Percentiles rank a stretch among this genome's conserved stretches.
phyloP scores from a whole-genome alignment of 2,329 filamentous ascomycete genomes.

The Trichoderma sp. region DNA sequence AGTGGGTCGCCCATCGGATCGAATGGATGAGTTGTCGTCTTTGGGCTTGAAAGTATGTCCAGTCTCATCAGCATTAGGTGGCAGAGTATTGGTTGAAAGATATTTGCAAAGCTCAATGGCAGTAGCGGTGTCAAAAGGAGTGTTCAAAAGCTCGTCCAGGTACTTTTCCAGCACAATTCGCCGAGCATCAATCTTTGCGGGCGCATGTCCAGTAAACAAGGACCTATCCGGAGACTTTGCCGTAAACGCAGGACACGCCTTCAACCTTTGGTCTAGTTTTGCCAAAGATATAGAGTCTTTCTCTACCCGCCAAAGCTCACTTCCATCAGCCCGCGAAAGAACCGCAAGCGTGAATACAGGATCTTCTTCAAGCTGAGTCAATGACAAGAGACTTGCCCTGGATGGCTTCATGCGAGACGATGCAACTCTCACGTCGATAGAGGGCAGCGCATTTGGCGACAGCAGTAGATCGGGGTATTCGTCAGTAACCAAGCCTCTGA shows the following conservation, averaged over 20 bases:
- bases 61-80: conserved; percentile 63
- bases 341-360: conserved; percentile 92
- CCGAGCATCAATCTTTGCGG: conserved; percentile 88
- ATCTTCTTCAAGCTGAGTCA: conserved; percentile 84
- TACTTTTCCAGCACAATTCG: conserved; percentile 81
- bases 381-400: conserved; percentile 77
- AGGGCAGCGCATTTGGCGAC: conserved; percentile 84
- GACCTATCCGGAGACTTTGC: conserved; percentile 81
- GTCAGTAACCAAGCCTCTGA: conserved; percentile 77
- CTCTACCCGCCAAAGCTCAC: conserved; percentile 91
- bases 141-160: conserved; percentile 82
- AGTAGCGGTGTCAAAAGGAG: conserved; percentile 74
- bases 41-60: conserved; percentile 28
- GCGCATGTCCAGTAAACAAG: conserved; percentile 89
- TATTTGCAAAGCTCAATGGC: conserved; percentile 86
- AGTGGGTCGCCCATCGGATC: conserved; percentile 67
- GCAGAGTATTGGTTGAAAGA: conserved; percentile 69
- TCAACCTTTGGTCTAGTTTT: conserved; percentile 81
- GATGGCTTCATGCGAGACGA: conserved; percentile 96
- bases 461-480: conserved; percentile 86
- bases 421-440: conserved; percentile 82
- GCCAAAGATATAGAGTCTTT: conserved; percentile 83
- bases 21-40: conserved; percentile 40
- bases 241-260: conserved; percentile 71
- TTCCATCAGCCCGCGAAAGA: conserved; percentile 72